These are phyloP conservation scores for Nakazawaea ernobii DNA, from an alignment of 805 yeast species.

Conservation along the genomic window DNA sequence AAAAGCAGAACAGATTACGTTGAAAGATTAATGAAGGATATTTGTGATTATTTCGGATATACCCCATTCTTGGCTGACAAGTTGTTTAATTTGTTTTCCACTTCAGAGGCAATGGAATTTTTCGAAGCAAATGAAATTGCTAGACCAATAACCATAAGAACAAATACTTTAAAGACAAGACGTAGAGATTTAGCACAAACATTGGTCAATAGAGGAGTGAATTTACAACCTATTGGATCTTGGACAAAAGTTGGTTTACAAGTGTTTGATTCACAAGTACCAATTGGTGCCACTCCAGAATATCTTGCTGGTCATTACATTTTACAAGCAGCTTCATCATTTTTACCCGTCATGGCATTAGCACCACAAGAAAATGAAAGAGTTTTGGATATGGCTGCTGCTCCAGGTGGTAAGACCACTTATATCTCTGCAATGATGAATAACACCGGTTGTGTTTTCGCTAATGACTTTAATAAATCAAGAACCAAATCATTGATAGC, in stretches of 20 bases:
- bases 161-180: slow-evolving; percentile 92
- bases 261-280: slow-evolving; percentile 97
- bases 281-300: slow-evolving; percentile 99
- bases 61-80: slow-evolving; percentile 89
- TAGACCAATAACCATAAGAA: slow-evolving; percentile 94
- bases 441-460: slow-evolving; percentile 95
- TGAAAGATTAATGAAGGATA: slow-evolving; percentile 74
- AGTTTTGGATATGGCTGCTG: slow-evolving; percentile 97
- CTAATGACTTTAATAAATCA: slow-evolving; percentile 94
- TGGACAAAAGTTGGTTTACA: slow-evolving; percentile 99
- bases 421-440: slow-evolving; percentile 95
- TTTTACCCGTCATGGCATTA: slow-evolving; percentile 95
- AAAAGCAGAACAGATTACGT: slow-evolving; percentile 79
- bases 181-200: slow-evolving; percentile 95
- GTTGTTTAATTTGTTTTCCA: slow-evolving; percentile 84
- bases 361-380: slow-evolving; percentile 98
- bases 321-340: slow-evolving; percentile 96
- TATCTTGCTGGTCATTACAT: slow-evolving; percentile 97
- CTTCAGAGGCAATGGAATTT: slow-evolving; percentile 95
- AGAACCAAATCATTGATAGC: slow-evolving; percentile 96
- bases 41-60: slow-evolving; percentile 92
- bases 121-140: slow-evolving; percentile 98
- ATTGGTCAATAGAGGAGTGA: slow-evolving; percentile 93
- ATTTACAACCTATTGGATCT: slow-evolving; percentile 91
- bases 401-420: slow-evolving; percentile 99